A percentile compares a stretch with the other conserved stretches of the same genome.
These are phyloP conservation scores for Backusella liffmaniae DNA, from an alignment of 192 early-diverging fungal species.

Conservation along the genomic window DNA sequence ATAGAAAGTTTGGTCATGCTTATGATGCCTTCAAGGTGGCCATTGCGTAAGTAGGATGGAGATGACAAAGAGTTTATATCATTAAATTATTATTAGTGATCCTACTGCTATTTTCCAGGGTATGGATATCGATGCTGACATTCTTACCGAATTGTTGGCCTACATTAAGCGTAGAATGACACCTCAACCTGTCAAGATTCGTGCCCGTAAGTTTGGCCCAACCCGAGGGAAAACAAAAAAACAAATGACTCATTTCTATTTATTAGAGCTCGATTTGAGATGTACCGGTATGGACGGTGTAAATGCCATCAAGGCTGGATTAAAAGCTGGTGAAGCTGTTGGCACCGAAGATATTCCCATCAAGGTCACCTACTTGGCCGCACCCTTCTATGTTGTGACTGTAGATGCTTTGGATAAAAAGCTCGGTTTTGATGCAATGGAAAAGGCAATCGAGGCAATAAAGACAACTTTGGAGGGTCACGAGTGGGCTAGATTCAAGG, in stretches of 20 bases:
- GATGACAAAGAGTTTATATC: too few species aligned
- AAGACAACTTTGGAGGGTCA: slow-evolving; percentile 75
- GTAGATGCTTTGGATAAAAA: slow-evolving; percentile 83
- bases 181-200: slow-evolving; percentile 94
- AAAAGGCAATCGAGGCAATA: slow-evolving; percentile 81
- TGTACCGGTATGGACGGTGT: slow-evolving; percentile 96
- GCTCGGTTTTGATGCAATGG: slow-evolving; percentile 82
- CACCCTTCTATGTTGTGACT: slow-evolving; percentile 92
- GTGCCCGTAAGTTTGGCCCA: slow-evolving; percentile 57
- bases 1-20: slow-evolving; percentile 94
- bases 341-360: slow-evolving; percentile 77
- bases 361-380: slow-evolving; percentile 87
- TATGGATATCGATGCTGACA: slow-evolving; percentile 59
- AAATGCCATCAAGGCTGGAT: slow-evolving; percentile 90
- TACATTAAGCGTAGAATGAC: slow-evolving; percentile 91
- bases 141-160: slow-evolving; percentile 73
- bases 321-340: slow-evolving; percentile 81
- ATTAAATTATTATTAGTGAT: slow-evolving; percentile 52
- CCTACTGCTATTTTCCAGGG: slow-evolving; percentile 85
- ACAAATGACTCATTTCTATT: too few species aligned
- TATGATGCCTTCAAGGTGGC: slow-evolving; percentile 97
- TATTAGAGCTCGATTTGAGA: slow-evolving; percentile 84
- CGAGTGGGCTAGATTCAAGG: slow-evolving; percentile 66
- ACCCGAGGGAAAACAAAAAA: too few species aligned
- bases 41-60: slow-evolving; percentile 54